Conservation (phyloP, 2,329 filamentous ascomycete genomes). For the Penicillium brasilianum region DNA sequence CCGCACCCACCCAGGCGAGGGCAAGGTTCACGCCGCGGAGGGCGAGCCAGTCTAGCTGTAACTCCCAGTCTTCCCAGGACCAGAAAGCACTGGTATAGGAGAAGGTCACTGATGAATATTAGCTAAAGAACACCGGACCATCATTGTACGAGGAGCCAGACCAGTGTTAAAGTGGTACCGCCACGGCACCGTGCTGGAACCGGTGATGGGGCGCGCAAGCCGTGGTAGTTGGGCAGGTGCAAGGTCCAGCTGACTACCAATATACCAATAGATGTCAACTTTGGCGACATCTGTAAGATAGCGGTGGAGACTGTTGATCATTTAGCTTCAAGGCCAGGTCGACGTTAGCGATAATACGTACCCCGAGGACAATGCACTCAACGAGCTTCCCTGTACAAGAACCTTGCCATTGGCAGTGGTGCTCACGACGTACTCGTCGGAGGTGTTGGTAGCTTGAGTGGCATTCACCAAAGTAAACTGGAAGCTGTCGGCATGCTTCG, state of each 20-base stretch:
- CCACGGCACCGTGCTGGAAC: slow-evolving; percentile 52
- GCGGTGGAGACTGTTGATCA: slow-evolving; percentile 43
- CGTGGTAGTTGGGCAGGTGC: slow-evolving; percentile 36
- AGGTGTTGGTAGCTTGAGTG: slow-evolving; percentile 4
- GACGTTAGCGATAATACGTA: slow-evolving; percentile 18
- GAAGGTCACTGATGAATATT: slow-evolving; percentile 51
- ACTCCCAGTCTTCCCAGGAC: slow-evolving; percentile 60
- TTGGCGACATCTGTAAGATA: slow-evolving; percentile 49
- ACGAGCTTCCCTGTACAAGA: slow-evolving; percentile 39
- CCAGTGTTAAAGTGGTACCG: slow-evolving; percentile 59
- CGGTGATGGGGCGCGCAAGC: slow-evolving; percentile 43
- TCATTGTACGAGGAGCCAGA: slow-evolving; percentile 24
- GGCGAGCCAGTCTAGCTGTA: slow-evolving; percentile 59
- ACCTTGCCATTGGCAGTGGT: slow-evolving; percentile 34
- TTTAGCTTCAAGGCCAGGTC: background rate
- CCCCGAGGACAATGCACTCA: slow-evolving; percentile 43
- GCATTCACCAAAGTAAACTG: slow-evolving; percentile 25
- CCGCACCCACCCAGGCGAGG: slow-evolving; percentile 58
- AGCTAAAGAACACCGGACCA: background rate
- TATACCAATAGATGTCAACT: slow-evolving; percentile 56
- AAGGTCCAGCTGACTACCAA: slow-evolving; percentile 49
- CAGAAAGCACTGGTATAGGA: slow-evolving; percentile 59
- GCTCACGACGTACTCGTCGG: slow-evolving; percentile 32
- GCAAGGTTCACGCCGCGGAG: slow-evolving; percentile 58
- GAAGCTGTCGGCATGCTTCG: slow-evolving; percentile 30